Evolutionary conservation across 2,329 filamentous ascomycete species (phyloP).

Genomic region (Knufia petricola): DNA sequence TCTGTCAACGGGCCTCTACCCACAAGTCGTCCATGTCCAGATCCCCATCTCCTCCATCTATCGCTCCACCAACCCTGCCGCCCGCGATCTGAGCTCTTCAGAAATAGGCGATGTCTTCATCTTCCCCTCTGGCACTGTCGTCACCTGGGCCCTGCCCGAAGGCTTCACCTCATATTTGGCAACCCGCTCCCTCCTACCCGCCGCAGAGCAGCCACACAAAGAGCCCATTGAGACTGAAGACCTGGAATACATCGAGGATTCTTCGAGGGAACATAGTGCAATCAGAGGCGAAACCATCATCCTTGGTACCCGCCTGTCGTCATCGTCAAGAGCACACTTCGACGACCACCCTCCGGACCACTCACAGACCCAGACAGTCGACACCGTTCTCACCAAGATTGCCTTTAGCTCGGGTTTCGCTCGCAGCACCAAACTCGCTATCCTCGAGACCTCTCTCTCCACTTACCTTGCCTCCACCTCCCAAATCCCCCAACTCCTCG

Average conservation of each 20-base stretch:
- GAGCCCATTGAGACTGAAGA: slow-evolving; percentile 74
- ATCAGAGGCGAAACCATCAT: slow-evolving; percentile 85
- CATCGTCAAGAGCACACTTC: neutral
- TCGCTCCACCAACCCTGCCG: slow-evolving; percentile 33
- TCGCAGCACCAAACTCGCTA: slow-evolving; percentile 83
- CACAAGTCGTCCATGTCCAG: slow-evolving; percentile 55
- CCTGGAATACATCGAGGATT: slow-evolving; percentile 74
- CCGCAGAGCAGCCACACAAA: slow-evolving; percentile 65
- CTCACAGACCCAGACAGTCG: slow-evolving; percentile 31
- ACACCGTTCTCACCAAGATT: slow-evolving; percentile 77
- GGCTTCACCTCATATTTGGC: slow-evolving; percentile 61
- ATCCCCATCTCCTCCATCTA: slow-evolving; percentile 39
- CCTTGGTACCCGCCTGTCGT: slow-evolving; percentile 59
- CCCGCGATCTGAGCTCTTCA: slow-evolving; percentile 31
- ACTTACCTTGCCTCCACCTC: slow-evolving; percentile 82
- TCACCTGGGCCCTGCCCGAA: slow-evolving; percentile 79
- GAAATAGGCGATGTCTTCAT: slow-evolving; percentile 79
- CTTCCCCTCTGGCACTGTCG: slow-evolving; percentile 87
- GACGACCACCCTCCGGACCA: slow-evolving; percentile 16
- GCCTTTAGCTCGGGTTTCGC: slow-evolving; percentile 93
- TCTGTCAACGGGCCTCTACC: slow-evolving; percentile 50
- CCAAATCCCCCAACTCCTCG: slow-evolving; percentile 68
- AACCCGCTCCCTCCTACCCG: slow-evolving; percentile 61
- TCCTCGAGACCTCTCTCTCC: slow-evolving; percentile 72
- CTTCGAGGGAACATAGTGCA: slow-evolving; percentile 59